Evolutionary conservation across 805 yeast species (phyloP), one percentile per base, ranked within the genome.

Genomic region (Zygosaccharomyces pseudorouxii): DNA sequence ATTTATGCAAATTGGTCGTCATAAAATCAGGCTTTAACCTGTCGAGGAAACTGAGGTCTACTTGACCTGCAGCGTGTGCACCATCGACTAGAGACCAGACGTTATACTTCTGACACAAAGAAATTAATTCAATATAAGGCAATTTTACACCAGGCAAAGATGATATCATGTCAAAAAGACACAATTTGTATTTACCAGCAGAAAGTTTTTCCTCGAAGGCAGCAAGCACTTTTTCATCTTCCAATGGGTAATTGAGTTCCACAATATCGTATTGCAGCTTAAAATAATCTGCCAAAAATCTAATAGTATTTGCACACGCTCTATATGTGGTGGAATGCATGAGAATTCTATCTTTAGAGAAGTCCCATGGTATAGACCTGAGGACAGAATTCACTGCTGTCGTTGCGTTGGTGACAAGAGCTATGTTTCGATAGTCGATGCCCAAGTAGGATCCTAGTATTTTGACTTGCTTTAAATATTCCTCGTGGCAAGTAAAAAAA

Each of bases 61-160:
- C 56, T 47, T 73, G 65, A 0, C 92, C 92, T 30, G 79, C 71
- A 1, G 80, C 76, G 59, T 85, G 92, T 4, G 90, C 92, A 11
- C 85, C 92, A 61, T 85, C 92, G 22, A 85, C 74, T 38, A 82
- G 64, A 3, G 86, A 78, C 40, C 81, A 51, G 4, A 78, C 77
- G 11, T 66, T 63, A 42, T 77, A 64, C 43, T 75, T 63, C 11
- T 66, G 61, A 53, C 88, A 79, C 37, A 78, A 56, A 5, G 60
- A 51, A 3, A 73, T 69, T 40, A 84, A 54, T 45, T 69, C 59
- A 50, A 74, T 73, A 61, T 73, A 84, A 0, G 93, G 92, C 25
- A 83, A 55, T 19, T 63, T 56, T 4, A 75, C 75, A 7, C 83
- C 83, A 2, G 93, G 92, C 78, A 76, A 74, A 1, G 89, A 82